Evolutionary conservation across 2,329 filamentous ascomycete genomes (phyloP), one percentile per base, ranked within the genome.

Genomic region (Alternaria ethzedia): DNA sequence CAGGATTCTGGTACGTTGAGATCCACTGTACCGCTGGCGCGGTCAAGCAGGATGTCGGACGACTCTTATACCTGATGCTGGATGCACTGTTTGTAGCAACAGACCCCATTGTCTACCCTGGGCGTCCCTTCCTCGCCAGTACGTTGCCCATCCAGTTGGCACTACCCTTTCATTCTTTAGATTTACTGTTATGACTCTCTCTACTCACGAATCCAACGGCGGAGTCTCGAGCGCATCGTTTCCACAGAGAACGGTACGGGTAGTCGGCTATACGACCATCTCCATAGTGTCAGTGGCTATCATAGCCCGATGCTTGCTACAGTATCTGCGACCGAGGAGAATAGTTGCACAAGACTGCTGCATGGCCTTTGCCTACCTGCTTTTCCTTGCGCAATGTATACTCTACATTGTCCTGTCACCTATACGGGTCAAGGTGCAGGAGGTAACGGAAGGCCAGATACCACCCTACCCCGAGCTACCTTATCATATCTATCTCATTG

Each of bases 321-420:
- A 47, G 45, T 47, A 47, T 47, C 21, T 47, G 23, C 45, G 45
- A 26, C 45, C 23, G 23, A 55, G 41, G 13, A 55, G 21, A 43
- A 17, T 26, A 17, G 9, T 13, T 13, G 32, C 52, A 10, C 17
- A 55, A 20, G 52, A 55, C 32, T 41, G 23, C 32, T 55, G 52
- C n/a, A 55, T 55, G 13, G 20, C 41, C 6, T 43, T 43, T 21
- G 52, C 52, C 0, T 55, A 55, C 32, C 7, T 25, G 20, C 52
- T 55, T 11, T 55, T 55, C 17, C 32, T 55, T 41, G 23, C 32
- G 52, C 52, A 55, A 43, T 55, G 52, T 12, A 32, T 43, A 20
- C 30, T 55, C 23, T 55, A 55, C 12, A 55, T 55, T n/a, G 52
- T 25, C 17, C 23, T 55, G 52, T 55, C 52, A 11, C 52, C 52